Conservation (phyloP, 768 basidiomycete genomes). For the Boletus reticuloceps region DNA sequence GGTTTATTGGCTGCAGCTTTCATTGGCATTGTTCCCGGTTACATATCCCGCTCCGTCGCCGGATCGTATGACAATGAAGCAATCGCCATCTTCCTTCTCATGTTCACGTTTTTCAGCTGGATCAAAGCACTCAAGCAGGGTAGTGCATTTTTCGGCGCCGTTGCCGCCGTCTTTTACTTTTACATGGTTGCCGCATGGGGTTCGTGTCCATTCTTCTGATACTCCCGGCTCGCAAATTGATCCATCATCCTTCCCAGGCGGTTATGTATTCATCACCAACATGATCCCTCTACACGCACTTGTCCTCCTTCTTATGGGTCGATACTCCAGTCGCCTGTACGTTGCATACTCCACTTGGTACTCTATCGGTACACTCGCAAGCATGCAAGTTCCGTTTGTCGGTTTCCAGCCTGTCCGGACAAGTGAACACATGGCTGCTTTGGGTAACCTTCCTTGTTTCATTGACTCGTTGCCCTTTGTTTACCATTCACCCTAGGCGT, state of each 20-base stretch:
- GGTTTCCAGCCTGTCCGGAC: slow-evolving; percentile 98
- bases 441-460: slow-evolving; percentile 51
- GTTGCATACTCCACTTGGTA: slow-evolving; percentile 98
- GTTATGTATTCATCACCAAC: slow-evolving; percentile 99
- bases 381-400: slow-evolving; percentile 99
- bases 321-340: slow-evolving; percentile 89
- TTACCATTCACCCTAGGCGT: slow-evolving; percentile 56
- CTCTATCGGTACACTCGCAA: slow-evolving; percentile 92
- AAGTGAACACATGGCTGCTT: slow-evolving; percentile 97
- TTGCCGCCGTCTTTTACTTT: slow-evolving; percentile 96
- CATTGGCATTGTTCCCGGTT: slow-evolving; percentile 97
- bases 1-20: slow-evolving; percentile 97
- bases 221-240: slow-evolving; percentile 3
- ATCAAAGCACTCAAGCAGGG: slow-evolving; percentile 94
- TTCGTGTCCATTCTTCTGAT: slow-evolving; percentile 31
- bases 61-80: slow-evolving; percentile 99
- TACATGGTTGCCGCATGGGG: slow-evolving; percentile 99
- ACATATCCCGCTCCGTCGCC: slow-evolving; percentile 98
- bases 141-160: slow-evolving; percentile 85
- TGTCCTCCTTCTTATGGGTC: slow-evolving; percentile 94
- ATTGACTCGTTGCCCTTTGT: background rate
- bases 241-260: slow-evolving; percentile 49
- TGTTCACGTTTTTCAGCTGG: slow-evolving; percentile 98
- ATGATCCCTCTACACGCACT: slow-evolving; percentile 98
- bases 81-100: slow-evolving; percentile 98